Evolutionary conservation across 2,329 filamentous ascomycete genomes (phyloP).

Genomic region (Talaromyces sp.): DNA sequence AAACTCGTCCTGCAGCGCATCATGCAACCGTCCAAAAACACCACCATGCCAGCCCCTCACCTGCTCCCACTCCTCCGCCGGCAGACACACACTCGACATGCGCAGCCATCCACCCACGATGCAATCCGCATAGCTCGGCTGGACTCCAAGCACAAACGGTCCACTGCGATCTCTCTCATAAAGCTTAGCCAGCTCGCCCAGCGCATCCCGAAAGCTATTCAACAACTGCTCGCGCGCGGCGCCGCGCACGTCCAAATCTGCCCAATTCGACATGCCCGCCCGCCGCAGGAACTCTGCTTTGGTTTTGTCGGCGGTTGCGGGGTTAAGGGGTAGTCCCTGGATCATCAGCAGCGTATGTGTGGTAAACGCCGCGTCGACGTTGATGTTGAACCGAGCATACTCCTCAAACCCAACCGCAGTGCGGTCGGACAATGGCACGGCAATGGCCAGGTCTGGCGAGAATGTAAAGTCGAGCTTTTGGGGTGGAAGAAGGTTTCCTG

Average conservation of each 20-base stretch:
- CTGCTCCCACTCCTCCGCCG: conserved; percentile 44
- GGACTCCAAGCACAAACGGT: conserved; percentile 45
- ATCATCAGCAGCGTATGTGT: conserved; percentile 38
- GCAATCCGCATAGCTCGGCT: conserved; percentile 50
- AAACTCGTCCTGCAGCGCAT: conserved; percentile 33
- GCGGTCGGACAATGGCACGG: conserved; percentile 36
- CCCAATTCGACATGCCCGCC: conserved; percentile 39
- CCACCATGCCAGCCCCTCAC: conserved; percentile 47
- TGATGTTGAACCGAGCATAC: conserved; percentile 49
- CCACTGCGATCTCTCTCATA: conserved; percentile 38
- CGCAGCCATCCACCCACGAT: conserved; percentile 55
- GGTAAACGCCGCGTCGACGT: conserved; percentile 52
- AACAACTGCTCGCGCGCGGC: conserved; percentile 38
- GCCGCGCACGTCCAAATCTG: conserved; percentile 28
- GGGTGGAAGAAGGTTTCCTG: conserved; percentile 45
- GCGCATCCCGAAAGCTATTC: conserved; percentile 34
- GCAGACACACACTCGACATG: conserved; percentile 40
- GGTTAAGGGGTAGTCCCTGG: conserved; percentile 47
- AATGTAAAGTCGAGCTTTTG: conserved; percentile 34
- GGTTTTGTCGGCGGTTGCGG: conserved; percentile 38
- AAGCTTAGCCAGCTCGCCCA: conserved; percentile 40
- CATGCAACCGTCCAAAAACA: conserved; percentile 46
- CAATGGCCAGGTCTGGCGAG: conserved; percentile 19
- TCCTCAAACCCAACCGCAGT: conserved; percentile 23
- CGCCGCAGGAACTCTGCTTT: conserved; percentile 48